Evolutionary conservation across 345 rosid species (phyloP), one percentile per base, ranked within the genome.

Genomic region (Tarenaya hassleriana): DNA sequence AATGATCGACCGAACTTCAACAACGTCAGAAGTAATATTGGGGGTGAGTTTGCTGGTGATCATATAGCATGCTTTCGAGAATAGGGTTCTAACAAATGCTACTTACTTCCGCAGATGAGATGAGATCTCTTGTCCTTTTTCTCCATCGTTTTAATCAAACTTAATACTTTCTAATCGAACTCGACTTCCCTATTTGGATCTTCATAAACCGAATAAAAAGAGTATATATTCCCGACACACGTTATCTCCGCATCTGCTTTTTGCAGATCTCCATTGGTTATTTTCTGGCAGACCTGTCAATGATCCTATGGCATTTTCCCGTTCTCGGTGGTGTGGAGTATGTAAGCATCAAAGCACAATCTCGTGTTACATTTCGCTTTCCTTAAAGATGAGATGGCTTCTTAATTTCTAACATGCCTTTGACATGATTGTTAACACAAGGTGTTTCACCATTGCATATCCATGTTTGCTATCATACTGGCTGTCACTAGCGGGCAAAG

Each of bases 391-490:
- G 16, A 50, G 34, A 8, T 15, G 44, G 29, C 38, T 52, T 43
- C 15, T 31, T 21, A 2, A 29, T 51, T 14, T 38, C 24, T 40
- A 14, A 55, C 8, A 31, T 41, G 48, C 44, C 15, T 20, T 21
- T 4, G 16, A 46, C n/a, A n/a, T n/a, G n/a, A n/a, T n/a, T n/a
- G 17, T 38, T 21, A 44, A 14, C 29, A 2, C 29, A 24, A 88
- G 97, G 76, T 87, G 9, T 54, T 84, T 64, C 94, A 87, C 73
- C 95, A 88, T 60, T 79, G 79, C 39, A 57, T 88, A 52, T 84
- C 95, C 32, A 68, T 88, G 86, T 77, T 75, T 61, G 69, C 94
- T 3, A 70, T 84, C 53, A 50, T 65, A 52, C 88, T 78, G 3
- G 68, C 97, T 48, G 83, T 84, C 58, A 44, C 76, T 40, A 80